phyloP scores from a whole-genome alignment of 2,329 filamentous ascomycete species.

The Ustulina deusta region DNA sequence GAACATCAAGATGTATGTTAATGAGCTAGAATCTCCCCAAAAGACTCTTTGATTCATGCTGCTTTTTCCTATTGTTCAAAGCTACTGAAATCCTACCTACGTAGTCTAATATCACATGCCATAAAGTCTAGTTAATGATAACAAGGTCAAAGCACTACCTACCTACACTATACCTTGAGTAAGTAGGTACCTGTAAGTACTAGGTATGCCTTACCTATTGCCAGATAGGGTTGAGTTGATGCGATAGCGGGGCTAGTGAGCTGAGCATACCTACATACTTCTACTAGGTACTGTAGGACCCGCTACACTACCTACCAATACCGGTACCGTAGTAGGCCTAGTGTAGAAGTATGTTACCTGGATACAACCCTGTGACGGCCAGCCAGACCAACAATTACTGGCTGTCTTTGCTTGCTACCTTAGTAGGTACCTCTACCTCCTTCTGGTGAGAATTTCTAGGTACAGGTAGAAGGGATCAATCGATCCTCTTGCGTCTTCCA shows the following conservation, averaged over 20 bases:
- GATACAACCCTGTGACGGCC: not conserved
- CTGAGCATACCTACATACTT: not conserved
- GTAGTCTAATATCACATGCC: not conserved
- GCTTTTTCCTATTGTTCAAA: too few species aligned
- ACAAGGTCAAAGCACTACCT: too few species aligned
- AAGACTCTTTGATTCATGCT: too few species aligned
- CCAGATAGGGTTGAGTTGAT: not conserved
- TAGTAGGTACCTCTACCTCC: not conserved
- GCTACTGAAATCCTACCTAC: not conserved
- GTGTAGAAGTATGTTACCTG: not conserved
- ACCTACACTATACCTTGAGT: too few species aligned
- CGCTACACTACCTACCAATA: too few species aligned
- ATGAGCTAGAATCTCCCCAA: too few species aligned
- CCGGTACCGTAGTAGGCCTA: not conserved
- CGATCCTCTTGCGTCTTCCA: conserved; percentile 1
- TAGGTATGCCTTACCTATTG: too few species aligned
- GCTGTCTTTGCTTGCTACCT: not conserved
- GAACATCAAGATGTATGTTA: too few species aligned
- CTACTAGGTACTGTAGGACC: too few species aligned
- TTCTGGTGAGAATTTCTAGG: not conserved
- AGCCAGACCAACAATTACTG: conserved; percentile 6
- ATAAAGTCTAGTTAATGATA: too few species aligned
- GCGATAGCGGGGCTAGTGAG: conserved; percentile 1
- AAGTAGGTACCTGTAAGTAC: too few species aligned
- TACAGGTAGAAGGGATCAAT: not conserved